Evolutionary conservation across 352 stramenopile genomes (phyloP), one percentile per base, ranked within the genome.

Genomic region (Phytophthora brassicae): DNA sequence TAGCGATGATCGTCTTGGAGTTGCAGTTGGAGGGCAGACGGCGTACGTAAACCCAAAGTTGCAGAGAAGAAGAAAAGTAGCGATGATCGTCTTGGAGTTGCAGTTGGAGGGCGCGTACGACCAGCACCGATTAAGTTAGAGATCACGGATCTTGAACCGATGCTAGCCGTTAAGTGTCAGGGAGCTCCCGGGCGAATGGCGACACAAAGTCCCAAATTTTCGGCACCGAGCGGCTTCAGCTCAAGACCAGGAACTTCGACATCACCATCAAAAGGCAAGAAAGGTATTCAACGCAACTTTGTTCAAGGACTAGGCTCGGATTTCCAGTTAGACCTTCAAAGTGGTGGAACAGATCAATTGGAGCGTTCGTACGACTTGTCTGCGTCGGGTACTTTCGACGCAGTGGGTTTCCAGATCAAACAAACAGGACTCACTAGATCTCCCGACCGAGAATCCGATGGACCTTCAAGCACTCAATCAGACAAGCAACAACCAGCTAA

Each of bases 341-440:
- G 77, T 35, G 83, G 73, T 23, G 62, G 61, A 6, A 74, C 81
- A 0, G 68, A 86, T 56, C 72, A 60, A n/a, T 42, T 92, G 31
- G 79, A 94, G 44, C 81, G 83, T 36, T 92, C 85, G 13, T 94
- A 89, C 43, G 84, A 92, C 57, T 64, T 94, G 42, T 91, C 85
- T 5, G 83, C 83, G 13, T 94, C 83, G 0, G 85, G 85, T 0
- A 94, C 85, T 0, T 92, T 94, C 56, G 83, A 94, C 41, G 81
- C 83, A 6, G 79, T 91, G 12, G 76, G 71, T 0, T 94, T 94
- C 43, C 83, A 92, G 62, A 92, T 94, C 65, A 92, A 91, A 38
- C 83, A 92, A 54, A 92, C 75, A 7, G 85, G 85, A 2, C 81
- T 94, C 50, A 90, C 83, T 29, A 71, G 80, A 0, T 90, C 77